Conservation (phyloP, 2,329 filamentous ascomycete genomes). For the Colletotrichum karsti region DNA sequence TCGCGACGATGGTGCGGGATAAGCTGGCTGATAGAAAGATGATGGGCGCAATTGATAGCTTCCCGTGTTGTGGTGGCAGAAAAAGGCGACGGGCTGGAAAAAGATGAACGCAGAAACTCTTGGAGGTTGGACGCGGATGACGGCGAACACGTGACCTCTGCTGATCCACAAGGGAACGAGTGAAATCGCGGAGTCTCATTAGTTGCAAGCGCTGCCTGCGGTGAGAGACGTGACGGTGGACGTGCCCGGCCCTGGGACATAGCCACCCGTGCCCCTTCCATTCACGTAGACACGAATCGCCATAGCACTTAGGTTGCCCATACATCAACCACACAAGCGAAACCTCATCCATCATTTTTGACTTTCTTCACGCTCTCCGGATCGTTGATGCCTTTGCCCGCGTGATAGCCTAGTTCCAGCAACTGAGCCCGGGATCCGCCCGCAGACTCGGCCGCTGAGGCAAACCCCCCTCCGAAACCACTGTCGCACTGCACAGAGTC, state of each 20-base stretch:
- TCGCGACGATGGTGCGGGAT: slow-evolving; percentile 26
- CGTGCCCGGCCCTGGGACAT: slow-evolving; percentile 20
- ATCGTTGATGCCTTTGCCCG: not conserved
- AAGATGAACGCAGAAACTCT: slow-evolving; percentile 31
- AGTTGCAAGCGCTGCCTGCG: slow-evolving; percentile 13
- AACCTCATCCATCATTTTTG: not conserved
- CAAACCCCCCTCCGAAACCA: slow-evolving; percentile 35
- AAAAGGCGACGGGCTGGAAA: slow-evolving; percentile 26
- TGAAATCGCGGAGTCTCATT: slow-evolving; percentile 26
- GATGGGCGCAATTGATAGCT: slow-evolving; percentile 42
- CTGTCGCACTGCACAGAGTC: slow-evolving; percentile 37
- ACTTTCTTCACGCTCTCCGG: not conserved
- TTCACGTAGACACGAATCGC: not conserved
- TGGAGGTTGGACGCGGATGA: slow-evolving; percentile 30
- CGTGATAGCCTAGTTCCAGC: not conserved
- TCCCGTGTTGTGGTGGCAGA: slow-evolving; percentile 39
- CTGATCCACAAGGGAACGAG: slow-evolving; percentile 27
- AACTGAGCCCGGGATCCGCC: not conserved
- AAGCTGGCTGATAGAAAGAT: slow-evolving; percentile 36
- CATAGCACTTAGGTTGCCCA: not conserved
- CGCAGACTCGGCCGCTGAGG: slow-evolving; percentile 17
- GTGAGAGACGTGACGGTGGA: slow-evolving; percentile 16
- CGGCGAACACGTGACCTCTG: slow-evolving; percentile 26
- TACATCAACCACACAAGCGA: not conserved
- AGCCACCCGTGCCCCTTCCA: slow-evolving; percentile 7